Percentiles rank a stretch among this genome's conserved stretches.
Conservation (phyloP, 352 stramenopile species). For the Phytopythium montanum region DNA sequence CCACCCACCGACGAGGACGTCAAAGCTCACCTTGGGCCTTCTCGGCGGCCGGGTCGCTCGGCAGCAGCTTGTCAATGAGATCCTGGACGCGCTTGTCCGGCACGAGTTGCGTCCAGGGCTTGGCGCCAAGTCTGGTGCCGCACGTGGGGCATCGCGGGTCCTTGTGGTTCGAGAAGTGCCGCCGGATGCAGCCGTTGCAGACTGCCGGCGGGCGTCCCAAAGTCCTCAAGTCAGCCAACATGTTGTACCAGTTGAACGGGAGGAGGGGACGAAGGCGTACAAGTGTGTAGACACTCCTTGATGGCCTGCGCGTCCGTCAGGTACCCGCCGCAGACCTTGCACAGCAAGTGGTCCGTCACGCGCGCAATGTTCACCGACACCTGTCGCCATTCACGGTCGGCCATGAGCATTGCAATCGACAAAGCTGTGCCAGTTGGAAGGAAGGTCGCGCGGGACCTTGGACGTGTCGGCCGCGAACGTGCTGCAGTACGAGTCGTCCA, state of each 20-base stretch:
- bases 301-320: conserved; percentile 66
- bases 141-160: conserved; percentile 45
- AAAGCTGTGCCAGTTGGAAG: too few relatives aligned
- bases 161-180: conserved; percentile 30
- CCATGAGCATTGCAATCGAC: too few relatives aligned
- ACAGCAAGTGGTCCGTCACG: conserved; percentile 60
- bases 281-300: conserved; percentile 79
- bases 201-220: conserved; percentile 21
- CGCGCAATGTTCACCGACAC: conserved; percentile 39
- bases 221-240: too few relatives aligned
- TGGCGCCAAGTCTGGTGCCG: conserved; percentile 36
- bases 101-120: conserved; percentile 52
- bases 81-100: conserved; percentile 57
- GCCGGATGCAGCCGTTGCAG: conserved; percentile 59
- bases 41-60: conserved; percentile 36
- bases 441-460: too few relatives aligned
- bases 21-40: conserved; percentile 27
- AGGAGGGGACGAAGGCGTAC: conserved; percentile 21
- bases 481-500: conserved; percentile 22
- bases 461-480: conserved; percentile 32
- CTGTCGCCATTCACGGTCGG: conserved; percentile 15
- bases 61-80: conserved; percentile 46
- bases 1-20: background rate
- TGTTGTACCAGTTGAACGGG: background rate
- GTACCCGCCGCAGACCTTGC: conserved; percentile 66